A percentile compares a stretch with the other conserved stretches of the same genome.
These are phyloP conservation scores for Chrysanthemum lavandulifolium DNA, from an alignment of 129 eudicot species.

Conservation along the genomic window DNA sequence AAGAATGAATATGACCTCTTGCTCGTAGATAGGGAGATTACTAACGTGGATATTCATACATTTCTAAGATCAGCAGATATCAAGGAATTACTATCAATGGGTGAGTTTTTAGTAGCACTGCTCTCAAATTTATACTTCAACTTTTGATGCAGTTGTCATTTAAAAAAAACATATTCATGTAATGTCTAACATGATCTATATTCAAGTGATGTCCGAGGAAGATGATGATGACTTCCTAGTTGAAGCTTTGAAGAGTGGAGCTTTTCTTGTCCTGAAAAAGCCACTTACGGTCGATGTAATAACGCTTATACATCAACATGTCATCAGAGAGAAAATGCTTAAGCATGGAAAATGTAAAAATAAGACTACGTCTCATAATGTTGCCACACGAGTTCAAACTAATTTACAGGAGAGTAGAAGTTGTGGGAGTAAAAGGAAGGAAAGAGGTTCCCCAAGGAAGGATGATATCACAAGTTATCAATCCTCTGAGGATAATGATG, in stretches of 20 bases:
- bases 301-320: not conserved
- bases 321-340: not conserved
- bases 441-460: constrained; percentile 1
- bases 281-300: not conserved
- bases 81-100: constrained; percentile 16
- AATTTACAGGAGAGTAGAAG: not conserved
- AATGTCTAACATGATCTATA: not conserved
- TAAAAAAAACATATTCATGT: not conserved
- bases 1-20: constrained; percentile 26
- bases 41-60: constrained; percentile 24
- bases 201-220: not conserved
- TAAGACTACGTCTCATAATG: not conserved
- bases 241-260: not conserved
- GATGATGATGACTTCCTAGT: not conserved
- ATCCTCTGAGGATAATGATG: not conserved
- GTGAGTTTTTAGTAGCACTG: constrained; percentile 17
- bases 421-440: not conserved
- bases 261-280: not conserved
- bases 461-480: not conserved
- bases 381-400: not conserved
- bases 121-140: no score
- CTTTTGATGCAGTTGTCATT: not conserved
- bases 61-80: constrained; percentile 22
- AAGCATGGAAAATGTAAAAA: not conserved
- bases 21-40: constrained; percentile 22